Percentiles rank a stretch among this genome's conserved stretches.
Evolutionary conservation across 2,329 filamentous ascomycete species (phyloP).

Genomic region (Stemphylium beticola): DNA sequence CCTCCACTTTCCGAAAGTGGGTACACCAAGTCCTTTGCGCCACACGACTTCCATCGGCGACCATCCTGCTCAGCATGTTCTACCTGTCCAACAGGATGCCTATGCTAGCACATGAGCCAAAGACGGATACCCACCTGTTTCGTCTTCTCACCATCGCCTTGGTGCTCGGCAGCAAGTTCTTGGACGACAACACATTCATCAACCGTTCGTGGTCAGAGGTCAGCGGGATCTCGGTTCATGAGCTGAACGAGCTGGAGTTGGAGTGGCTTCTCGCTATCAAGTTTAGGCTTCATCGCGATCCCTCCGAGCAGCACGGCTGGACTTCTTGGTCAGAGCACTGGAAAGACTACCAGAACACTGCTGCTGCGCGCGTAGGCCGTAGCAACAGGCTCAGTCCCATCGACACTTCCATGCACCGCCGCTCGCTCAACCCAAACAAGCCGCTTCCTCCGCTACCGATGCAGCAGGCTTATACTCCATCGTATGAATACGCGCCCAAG

Average conservation of each 20-base stretch:
- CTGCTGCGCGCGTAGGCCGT: conserved; percentile 49
- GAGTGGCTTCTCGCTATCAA: conserved; percentile 85
- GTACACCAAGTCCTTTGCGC: conserved; percentile 89
- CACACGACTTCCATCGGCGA: conserved; percentile 86
- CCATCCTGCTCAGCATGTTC: conserved; percentile 87
- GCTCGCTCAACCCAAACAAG: conserved; percentile 56
- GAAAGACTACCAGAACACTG: conserved; percentile 66
- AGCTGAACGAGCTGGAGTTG: conserved; percentile 84
- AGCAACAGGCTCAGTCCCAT: conserved; percentile 63
- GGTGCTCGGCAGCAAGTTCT: conserved; percentile 90
- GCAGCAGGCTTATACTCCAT: conserved; percentile 49
- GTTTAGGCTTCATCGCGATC: conserved; percentile 87
- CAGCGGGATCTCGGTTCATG: conserved; percentile 82
- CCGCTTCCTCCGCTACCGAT: conserved; percentile 48
- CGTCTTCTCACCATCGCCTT: conserved; percentile 85
- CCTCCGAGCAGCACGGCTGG: conserved; percentile 76
- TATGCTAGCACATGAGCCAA: conserved; percentile 63
- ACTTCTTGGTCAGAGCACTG: conserved; percentile 69
- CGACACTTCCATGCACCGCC: conserved; percentile 67
- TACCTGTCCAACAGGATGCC: conserved; percentile 86
- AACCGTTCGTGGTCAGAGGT: conserved; percentile 97
- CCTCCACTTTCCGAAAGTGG: conserved; percentile 85
- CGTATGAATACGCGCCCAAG: conserved; percentile 46
- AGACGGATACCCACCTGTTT: conserved; percentile 75
- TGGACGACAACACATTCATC: conserved; percentile 97